Base-by-base conservation (phyloP, 2,329 filamentous ascomycete species). In the Aspergillus felis region DNA sequence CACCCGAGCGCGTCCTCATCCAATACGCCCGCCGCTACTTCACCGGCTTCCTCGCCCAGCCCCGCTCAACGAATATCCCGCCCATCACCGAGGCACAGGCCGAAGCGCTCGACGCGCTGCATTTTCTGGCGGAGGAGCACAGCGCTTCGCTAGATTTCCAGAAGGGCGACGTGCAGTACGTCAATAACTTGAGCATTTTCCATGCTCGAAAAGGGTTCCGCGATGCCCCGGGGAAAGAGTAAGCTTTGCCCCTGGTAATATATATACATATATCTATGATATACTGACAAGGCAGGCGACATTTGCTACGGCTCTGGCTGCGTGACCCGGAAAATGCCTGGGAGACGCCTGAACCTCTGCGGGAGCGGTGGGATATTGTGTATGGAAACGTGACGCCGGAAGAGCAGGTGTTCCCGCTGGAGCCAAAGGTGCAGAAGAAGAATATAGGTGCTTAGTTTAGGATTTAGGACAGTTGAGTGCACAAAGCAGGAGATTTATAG, bases 11-110 rank as follows among this genome's bases (percentile, higher is more conserved):
- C 1, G 69, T 87, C 1, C 71, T 84, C 6, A 78, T 88, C 29
- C 84, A 87, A 60, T 88, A 87, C 61, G 82, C 81, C 0, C 80
- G 85, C 2, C 78, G 85, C 1, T 75, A 73, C 27, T 87, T 87
- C 61, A 84, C 84, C 0, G 81, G 80, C 2, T 82, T 75, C 56
- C 68, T 70, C 54, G 73, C 71, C 0, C 70, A 77, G 4, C 78
- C 77, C 0, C 72, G 79, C 20, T 77, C 74, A 0, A 52, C 68
- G 0, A 55, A 70, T 17, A 77, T 82, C 8, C 79, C 81, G 3
- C 74, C 79, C 1, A 80, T 82, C 44, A 80, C 74, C 0, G 79
- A 82, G 68, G 79, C 77, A 0, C 80, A 83, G 62, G 80, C 79
- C 8, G 81, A 83, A 63, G 81, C 80, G 0, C 71, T 83, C 14